Percentiles rank a stretch among this genome's conserved stretches.
Evolutionary conservation across 2,329 filamentous ascomycete species (phyloP).

Genomic region (Venturia oleaginea): DNA sequence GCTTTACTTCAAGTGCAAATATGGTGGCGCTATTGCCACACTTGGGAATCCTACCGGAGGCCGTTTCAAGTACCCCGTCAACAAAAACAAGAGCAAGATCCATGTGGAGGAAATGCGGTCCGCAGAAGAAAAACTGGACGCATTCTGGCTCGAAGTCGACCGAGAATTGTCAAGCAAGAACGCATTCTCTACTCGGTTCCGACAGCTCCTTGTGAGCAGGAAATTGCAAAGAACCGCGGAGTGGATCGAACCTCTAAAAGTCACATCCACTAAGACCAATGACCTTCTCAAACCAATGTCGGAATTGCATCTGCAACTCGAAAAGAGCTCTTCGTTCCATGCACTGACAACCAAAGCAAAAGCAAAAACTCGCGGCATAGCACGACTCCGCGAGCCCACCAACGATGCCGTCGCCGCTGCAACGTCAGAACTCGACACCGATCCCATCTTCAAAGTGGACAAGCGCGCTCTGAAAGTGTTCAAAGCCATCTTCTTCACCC

Average conservation of each 20-base stretch:
- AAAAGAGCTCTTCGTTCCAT: slow-evolving; percentile 18
- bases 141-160: slow-evolving; percentile 32
- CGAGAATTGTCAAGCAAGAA: not conserved
- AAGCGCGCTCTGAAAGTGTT: slow-evolving; percentile 36
- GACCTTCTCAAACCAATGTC: not conserved
- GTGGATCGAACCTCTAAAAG: not conserved
- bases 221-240: not conserved
- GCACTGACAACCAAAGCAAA: no score
- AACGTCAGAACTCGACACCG: no score
- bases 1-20: no score
- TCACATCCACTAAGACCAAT: not conserved
- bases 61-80: slow-evolving; percentile 40
- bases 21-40: no score
- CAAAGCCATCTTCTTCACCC: slow-evolving; percentile 32
- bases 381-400: no score
- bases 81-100: slow-evolving; percentile 38
- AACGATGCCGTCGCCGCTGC: no score
- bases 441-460: slow-evolving; percentile 30
- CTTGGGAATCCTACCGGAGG: slow-evolving; percentile 28
- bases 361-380: no score
- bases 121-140: slow-evolving; percentile 42
- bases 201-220: not conserved
- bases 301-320: slow-evolving; percentile 16
- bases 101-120: slow-evolving; percentile 36
- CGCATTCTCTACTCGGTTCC: not conserved